Percentiles rank a stretch among this genome's conserved stretches.
These are phyloP conservation scores for Ananas comosus DNA, from an alignment of 176 grass and related monocot genomes.

Conservation along the genomic window DNA sequence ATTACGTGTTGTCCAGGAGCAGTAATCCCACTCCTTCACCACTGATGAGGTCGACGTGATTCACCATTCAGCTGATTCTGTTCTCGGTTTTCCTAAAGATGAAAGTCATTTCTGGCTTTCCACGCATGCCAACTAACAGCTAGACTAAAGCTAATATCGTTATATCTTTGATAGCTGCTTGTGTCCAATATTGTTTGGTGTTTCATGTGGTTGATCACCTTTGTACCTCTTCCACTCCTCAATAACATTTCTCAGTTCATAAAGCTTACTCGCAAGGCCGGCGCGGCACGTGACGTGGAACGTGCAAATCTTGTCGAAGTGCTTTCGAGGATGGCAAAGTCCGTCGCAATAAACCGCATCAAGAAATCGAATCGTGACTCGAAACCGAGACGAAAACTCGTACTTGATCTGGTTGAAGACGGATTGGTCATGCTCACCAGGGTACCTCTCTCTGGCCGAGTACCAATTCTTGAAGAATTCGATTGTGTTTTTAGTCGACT, in stretches of 20 bases:
- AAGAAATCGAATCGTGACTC: constrained; percentile 12
- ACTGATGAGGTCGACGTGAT: too few species aligned
- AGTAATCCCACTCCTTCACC: too few species aligned
- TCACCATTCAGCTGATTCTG: too few species aligned
- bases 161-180: background rate
- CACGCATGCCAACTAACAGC: too few species aligned
- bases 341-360: constrained; percentile 12
- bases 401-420: constrained; percentile 18
- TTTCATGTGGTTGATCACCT: background rate
- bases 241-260: constrained; percentile 19
- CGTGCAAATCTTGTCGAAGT: constrained; percentile 27
- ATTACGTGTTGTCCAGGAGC: too few species aligned
- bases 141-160: too few species aligned
- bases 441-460: background rate
- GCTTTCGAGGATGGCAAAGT: constrained; percentile 11
- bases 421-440: constrained; percentile 12
- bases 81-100: too few species aligned
- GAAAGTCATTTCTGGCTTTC: too few species aligned
- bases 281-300: constrained; percentile 24
- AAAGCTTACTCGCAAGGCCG: constrained; percentile 13
- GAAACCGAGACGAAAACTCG: background rate
- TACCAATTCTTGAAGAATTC: constrained; percentile 19
- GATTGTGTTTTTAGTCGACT: background rate
- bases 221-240: constrained; percentile 4
- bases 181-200: background rate